Percentiles rank a stretch among this genome's conserved stretches.
These are phyloP conservation scores for Colletotrichum spaethianum DNA, from an alignment of 2,329 filamentous ascomycete species.

Conservation along the genomic window DNA sequence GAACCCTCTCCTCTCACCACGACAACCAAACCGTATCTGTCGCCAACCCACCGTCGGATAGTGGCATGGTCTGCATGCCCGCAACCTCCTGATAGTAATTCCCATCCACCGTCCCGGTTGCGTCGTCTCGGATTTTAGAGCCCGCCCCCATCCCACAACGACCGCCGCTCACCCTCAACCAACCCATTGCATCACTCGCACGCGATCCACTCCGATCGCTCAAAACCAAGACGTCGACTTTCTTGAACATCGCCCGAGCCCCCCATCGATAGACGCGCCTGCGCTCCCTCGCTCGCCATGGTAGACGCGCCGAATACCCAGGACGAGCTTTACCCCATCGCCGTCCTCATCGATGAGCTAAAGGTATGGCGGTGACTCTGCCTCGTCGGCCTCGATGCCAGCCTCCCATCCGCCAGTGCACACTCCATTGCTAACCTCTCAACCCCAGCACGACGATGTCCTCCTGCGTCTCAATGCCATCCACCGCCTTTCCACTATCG, in stretches of 20 bases:
- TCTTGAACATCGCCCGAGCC: conserved; percentile 28
- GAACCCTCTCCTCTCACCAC: conserved; percentile 22
- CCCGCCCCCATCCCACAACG: conserved; percentile 40
- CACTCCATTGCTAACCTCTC: conserved; percentile 46
- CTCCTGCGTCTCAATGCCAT: conserved; percentile 98
- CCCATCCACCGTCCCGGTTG: conserved; percentile 37
- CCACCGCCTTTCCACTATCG: conserved; percentile 97
- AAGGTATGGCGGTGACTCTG: conserved; percentile 76
- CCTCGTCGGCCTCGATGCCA: conserved; percentile 25
- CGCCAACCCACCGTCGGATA: conserved; percentile 35
- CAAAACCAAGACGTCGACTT: conserved; percentile 35
- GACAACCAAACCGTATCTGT: conserved; percentile 29
- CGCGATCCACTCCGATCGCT: conserved; percentile 47
- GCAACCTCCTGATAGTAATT: conserved; percentile 33
- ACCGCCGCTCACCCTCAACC: conserved; percentile 39
- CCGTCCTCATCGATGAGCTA: conserved; percentile 98
- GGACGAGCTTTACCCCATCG: conserved; percentile 99
- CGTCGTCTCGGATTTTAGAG: conserved; percentile 42
- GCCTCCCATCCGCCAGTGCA: conserved; percentile 42
- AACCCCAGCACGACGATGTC: conserved; percentile 93
- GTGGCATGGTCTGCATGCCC: conserved; percentile 39
- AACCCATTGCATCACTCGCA: conserved; percentile 50
- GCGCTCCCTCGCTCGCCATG: conserved; percentile 74
- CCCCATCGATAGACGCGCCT: conserved; percentile 48
- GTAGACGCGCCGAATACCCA: conserved; percentile 89